These are phyloP conservation scores for Plasmopara viticola DNA, from an alignment of 352 stramenopile species.

Conservation along the genomic window DNA sequence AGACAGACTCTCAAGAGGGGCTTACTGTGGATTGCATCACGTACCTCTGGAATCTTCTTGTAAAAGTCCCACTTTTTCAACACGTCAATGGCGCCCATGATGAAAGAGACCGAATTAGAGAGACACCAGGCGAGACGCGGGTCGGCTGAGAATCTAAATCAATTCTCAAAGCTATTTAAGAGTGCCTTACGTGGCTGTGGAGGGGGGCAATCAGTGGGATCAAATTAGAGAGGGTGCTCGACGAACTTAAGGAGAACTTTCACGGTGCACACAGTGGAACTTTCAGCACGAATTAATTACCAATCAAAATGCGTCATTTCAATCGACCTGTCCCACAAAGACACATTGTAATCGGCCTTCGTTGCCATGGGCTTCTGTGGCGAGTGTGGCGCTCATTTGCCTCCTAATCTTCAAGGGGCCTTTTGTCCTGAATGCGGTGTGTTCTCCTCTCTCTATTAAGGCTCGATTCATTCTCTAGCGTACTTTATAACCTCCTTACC, in stretches of 20 bases:
- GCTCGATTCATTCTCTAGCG: not conserved
- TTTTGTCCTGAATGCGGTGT: slow-evolving; percentile 77
- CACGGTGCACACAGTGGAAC: not conserved
- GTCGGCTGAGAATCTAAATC: slow-evolving; percentile 1
- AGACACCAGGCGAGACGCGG: slow-evolving; percentile 3
- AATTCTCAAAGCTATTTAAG: not conserved
- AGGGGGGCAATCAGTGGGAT: not conserved
- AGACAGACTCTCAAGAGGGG: not conserved
- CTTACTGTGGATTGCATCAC: not conserved
- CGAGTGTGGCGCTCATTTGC: slow-evolving; percentile 64
- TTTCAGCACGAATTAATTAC: not conserved
- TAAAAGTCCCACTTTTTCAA: slow-evolving; percentile 90
- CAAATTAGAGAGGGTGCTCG: slow-evolving; percentile 2
- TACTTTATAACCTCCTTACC: slow-evolving; percentile 4
- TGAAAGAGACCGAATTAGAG: not conserved
- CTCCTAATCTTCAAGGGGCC: slow-evolving; percentile 42
- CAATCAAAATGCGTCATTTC: slow-evolving; percentile 1
- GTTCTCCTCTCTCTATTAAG: slow-evolving; percentile 12
- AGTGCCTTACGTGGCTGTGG: slow-evolving; percentile 20
- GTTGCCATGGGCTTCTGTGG: slow-evolving; percentile 73
- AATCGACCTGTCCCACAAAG: slow-evolving; percentile 1
- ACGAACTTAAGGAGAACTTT: too few species aligned
- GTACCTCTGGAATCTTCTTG: slow-evolving; percentile 88
- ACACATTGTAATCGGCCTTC: slow-evolving; percentile 7
- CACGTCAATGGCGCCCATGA: slow-evolving; percentile 82